Evolutionary conservation across 805 yeast genomes (phyloP).

Genomic region (Zygotorulaspora sp.): DNA sequence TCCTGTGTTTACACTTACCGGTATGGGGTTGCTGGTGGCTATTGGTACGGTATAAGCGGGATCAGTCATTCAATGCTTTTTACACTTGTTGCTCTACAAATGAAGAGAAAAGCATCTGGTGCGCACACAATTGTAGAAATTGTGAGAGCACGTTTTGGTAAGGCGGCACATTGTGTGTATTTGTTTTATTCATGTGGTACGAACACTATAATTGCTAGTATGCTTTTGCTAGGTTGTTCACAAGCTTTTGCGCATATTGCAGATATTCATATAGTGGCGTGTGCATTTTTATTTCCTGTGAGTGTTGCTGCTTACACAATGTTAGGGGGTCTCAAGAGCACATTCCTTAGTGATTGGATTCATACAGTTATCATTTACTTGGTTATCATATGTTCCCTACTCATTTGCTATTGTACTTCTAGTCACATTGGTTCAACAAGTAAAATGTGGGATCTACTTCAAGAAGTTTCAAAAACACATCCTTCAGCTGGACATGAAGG

Average conservation of each 20-base stretch:
- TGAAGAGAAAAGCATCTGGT: constrained; percentile 18
- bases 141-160: constrained; percentile 34
- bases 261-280: constrained; percentile 41
- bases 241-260: constrained; percentile 35
- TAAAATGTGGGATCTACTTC: constrained; percentile 38
- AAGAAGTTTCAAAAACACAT: constrained; percentile 27
- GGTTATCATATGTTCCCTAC: constrained; percentile 32
- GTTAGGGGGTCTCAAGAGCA: constrained; percentile 44
- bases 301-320: constrained; percentile 43
- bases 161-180: constrained; percentile 30
- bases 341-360: constrained; percentile 44
- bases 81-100: constrained; percentile 25
- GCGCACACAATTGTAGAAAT: constrained; percentile 36
- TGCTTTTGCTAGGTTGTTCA: constrained; percentile 39
- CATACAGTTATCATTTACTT: constrained; percentile 41
- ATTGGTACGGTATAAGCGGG: constrained; percentile 19
- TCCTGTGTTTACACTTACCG: constrained; percentile 16
- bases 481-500: constrained; percentile 31
- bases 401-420: constrained; percentile 32
- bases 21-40: constrained; percentile 57
- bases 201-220: constrained; percentile 34
- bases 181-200: constrained; percentile 34
- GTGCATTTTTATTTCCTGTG: constrained; percentile 39
- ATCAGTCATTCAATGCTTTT: constrained; percentile 13
- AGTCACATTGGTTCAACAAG: constrained; percentile 39